Conservation (phyloP, 1,284 basidiomycete species). For the Ceratobasidium sp. region DNA sequence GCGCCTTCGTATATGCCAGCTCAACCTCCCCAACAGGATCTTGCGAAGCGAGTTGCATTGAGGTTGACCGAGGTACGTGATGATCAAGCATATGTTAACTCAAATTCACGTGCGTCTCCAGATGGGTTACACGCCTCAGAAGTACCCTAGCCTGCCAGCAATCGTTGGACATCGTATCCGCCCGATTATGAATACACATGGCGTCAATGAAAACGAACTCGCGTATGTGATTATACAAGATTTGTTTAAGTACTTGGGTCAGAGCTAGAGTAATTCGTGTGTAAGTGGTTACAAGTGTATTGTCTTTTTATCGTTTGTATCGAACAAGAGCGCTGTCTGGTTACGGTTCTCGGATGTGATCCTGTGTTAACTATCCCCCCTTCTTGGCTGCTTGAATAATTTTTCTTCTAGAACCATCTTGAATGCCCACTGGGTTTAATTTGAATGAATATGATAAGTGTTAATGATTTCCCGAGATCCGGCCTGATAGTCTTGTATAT, state of each 20-base stretch:
- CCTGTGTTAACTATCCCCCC: not conserved
- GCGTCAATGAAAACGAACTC: constrained; percentile 35
- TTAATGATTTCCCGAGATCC: constrained; percentile 32
- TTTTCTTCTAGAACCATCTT: constrained; percentile 23
- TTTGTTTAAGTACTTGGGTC: constrained; percentile 24
- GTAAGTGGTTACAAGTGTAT: not conserved
- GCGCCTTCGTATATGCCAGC: constrained; percentile 1
- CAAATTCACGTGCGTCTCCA: not conserved
- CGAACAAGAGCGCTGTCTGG: constrained; percentile 28
- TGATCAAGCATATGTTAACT: not conserved
- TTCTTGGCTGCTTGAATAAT: not conserved
- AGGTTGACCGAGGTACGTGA: constrained; percentile 24
- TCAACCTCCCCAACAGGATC: constrained; percentile 26
- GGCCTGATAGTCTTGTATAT: constrained; percentile 5
- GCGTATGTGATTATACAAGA: constrained; percentile 29
- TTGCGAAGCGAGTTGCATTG: constrained; percentile 28
- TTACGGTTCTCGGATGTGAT: constrained; percentile 17
- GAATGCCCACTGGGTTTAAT: not conserved
- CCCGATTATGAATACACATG: constrained; percentile 21
- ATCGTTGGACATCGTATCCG: constrained; percentile 33
- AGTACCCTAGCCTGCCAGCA: constrained; percentile 21
- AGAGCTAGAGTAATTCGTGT: constrained; percentile 1
- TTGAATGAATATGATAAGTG: constrained; percentile 17
- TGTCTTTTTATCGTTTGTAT: constrained; percentile 17
- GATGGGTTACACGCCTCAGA: constrained; percentile 36